phyloP scores from a whole-genome alignment of 768 basidiomycete species.

The Russula vinacea region DNA sequence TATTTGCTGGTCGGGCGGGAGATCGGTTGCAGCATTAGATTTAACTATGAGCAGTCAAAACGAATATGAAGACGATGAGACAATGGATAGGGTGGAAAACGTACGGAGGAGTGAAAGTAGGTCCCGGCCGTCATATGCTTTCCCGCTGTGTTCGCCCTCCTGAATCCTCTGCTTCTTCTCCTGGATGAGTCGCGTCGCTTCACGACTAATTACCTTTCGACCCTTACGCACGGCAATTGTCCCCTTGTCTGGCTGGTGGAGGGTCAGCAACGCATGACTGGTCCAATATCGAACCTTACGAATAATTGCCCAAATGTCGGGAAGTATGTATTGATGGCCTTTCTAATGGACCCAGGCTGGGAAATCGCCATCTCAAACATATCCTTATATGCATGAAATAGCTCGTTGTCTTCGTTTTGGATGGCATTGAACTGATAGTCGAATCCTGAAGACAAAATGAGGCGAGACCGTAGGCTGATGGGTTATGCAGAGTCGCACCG shows the following conservation, averaged over 20 bases:
- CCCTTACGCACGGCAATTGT: slow-evolving; percentile 52
- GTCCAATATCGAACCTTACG: slow-evolving; percentile 42
- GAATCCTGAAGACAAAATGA: slow-evolving; percentile 51
- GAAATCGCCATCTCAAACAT: slow-evolving; percentile 77
- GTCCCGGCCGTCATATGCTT: slow-evolving; percentile 62
- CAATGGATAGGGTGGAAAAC: slow-evolving; percentile 34
- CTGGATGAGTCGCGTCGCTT: slow-evolving; percentile 72
- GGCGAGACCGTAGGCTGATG: neutral
- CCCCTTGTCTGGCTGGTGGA: slow-evolving; percentile 51
- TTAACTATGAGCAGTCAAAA: slow-evolving; percentile 52
- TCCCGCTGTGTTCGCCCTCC: slow-evolving; percentile 54
- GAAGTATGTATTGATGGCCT: slow-evolving; percentile 53
- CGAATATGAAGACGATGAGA: neutral
- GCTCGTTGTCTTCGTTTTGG: slow-evolving; percentile 70
- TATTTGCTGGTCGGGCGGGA: slow-evolving; percentile 66
- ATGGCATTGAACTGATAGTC: slow-evolving; percentile 86
- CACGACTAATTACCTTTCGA: slow-evolving; percentile 58
- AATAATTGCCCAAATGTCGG: slow-evolving; percentile 55
- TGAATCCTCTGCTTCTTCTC: slow-evolving; percentile 73
- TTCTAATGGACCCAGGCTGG: slow-evolving; percentile 46
- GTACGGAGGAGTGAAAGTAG: slow-evolving; percentile 71
- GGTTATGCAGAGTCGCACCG: slow-evolving; percentile 42
- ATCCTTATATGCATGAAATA: slow-evolving; percentile 77
- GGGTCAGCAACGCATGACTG: neutral
- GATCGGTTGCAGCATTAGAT: slow-evolving; percentile 72